Percentiles rank a stretch among this genome's conserved stretches.
Conservation (phyloP, 495 filamentous ascomycete species). For the Xylaria bambusicola region DNA sequence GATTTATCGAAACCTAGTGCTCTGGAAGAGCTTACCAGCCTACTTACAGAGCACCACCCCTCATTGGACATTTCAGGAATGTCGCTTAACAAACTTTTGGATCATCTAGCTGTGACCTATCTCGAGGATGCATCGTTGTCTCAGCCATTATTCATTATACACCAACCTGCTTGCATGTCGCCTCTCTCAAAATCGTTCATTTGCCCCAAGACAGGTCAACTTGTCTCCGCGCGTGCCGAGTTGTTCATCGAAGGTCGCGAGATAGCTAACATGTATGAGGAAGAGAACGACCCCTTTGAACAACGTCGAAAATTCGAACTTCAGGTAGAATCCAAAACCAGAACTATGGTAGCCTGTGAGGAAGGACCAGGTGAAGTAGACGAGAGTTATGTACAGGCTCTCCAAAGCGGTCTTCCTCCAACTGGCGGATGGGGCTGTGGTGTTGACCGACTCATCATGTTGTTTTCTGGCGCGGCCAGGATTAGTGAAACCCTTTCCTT, state of each 20-base stretch:
- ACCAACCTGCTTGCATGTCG: slow-evolving; percentile 89
- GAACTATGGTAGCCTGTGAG: slow-evolving; percentile 14
- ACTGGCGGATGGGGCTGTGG: slow-evolving; percentile 97
- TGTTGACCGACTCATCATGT: slow-evolving; percentile 85
- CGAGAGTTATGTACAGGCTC: slow-evolving; percentile 77
- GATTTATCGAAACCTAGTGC: slow-evolving; percentile 62
- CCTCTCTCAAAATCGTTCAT: slow-evolving; percentile 86
- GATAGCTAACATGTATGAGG: slow-evolving; percentile 93
- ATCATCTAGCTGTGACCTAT: slow-evolving; percentile 73
- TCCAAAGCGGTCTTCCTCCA: slow-evolving; percentile 86
- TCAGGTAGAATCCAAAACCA: slow-evolving; percentile 47
- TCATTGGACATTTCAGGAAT: slow-evolving; percentile 29
- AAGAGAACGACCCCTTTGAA: slow-evolving; percentile 90
- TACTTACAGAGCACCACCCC: slow-evolving; percentile 50
- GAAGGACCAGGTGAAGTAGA: slow-evolving; percentile 56
- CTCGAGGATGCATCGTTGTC: slow-evolving; percentile 68
- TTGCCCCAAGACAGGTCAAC: slow-evolving; percentile 62
- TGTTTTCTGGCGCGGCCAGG: slow-evolving; percentile 71
- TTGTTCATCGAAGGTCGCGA: slow-evolving; percentile 82
- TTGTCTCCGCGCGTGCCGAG: slow-evolving; percentile 75
- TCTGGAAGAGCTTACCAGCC: slow-evolving; percentile 50
- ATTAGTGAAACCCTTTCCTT: slow-evolving; percentile 87
- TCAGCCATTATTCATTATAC: slow-evolving; percentile 81
- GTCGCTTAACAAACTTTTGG: slow-evolving; percentile 79
- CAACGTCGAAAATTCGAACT: slow-evolving; percentile 78